Conservation (phyloP, 2,329 filamentous ascomycete genomes). For the Aspergillus floridensis region DNA sequence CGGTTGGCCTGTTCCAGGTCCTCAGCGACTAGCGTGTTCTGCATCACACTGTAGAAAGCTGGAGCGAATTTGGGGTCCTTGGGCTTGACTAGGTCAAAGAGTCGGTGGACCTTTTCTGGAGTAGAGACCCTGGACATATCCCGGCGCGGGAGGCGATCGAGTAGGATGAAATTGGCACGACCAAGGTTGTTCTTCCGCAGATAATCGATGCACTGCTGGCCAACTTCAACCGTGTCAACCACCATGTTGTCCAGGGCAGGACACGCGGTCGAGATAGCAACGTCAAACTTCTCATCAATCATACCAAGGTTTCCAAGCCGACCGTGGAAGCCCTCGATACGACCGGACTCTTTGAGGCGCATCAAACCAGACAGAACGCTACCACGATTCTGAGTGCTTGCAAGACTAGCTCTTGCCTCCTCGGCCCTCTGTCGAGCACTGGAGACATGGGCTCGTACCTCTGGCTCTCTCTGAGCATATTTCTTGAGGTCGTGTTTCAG, state of each 20-base stretch:
- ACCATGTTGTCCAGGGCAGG: slow-evolving; percentile 91
- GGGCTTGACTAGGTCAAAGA: slow-evolving; percentile 88
- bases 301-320: slow-evolving; percentile 89
- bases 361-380: slow-evolving; percentile 89
- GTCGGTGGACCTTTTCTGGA: slow-evolving; percentile 83
- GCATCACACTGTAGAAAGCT: slow-evolving; percentile 92
- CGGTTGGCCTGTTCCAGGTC: slow-evolving; percentile 95
- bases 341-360: slow-evolving; percentile 91
- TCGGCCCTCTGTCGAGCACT: slow-evolving; percentile 91
- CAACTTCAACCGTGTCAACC: slow-evolving; percentile 91
- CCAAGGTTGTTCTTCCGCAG: slow-evolving; percentile 96
- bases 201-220: slow-evolving; percentile 97
- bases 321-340: slow-evolving; percentile 96
- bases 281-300: slow-evolving; percentile 90
- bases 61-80: slow-evolving; percentile 84
- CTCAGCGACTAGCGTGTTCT: slow-evolving; percentile 89
- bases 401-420: slow-evolving; percentile 85
- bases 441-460: slow-evolving; percentile 79
- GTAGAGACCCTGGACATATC: slow-evolving; percentile 80
- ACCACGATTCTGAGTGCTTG: slow-evolving; percentile 85
- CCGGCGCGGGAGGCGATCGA: slow-evolving; percentile 78
- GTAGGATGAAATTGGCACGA: slow-evolving; percentile 92
- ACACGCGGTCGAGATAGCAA: slow-evolving; percentile 97
- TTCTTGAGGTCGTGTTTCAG: slow-evolving; percentile 70
- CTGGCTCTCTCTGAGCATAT: slow-evolving; percentile 73